A percentile compares a stretch with the other conserved stretches of the same genome.
Evolutionary conservation across 345 rosid genomes (phyloP).

Genomic region (Gossypium raimondii): DNA sequence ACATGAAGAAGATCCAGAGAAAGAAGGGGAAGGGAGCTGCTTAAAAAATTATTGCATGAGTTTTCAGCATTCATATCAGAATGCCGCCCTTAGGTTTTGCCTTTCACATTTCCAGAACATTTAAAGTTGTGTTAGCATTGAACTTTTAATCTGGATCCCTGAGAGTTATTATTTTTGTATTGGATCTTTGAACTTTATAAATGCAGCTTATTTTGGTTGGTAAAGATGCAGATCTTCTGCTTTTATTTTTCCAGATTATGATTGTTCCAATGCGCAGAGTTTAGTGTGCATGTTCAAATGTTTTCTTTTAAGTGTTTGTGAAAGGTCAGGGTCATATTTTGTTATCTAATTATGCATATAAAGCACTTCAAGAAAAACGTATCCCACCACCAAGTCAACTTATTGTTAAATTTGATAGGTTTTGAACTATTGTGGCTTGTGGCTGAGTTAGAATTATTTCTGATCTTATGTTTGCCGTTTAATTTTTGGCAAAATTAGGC

Average conservation of each 20-base stretch:
- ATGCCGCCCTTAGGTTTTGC: not conserved
- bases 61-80: not conserved
- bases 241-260: not conserved
- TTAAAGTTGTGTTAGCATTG: not conserved
- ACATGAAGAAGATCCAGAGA: constrained; percentile 10
- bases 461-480: no score
- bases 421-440: no score
- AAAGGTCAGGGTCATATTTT: no score
- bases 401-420: no score
- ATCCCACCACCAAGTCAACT: no score
- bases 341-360: no score
- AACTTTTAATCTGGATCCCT: not conserved
- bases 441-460: no score
- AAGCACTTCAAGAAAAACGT: no score
- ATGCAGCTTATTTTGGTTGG: not conserved
- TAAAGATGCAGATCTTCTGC: not conserved
- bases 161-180: not conserved
- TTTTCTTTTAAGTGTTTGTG: no score
- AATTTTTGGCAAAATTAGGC: no score
- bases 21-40: constrained; percentile 9
- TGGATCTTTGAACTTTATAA: not conserved
- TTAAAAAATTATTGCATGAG: not conserved
- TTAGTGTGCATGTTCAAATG: no score
- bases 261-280: not conserved
- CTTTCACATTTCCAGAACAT: not conserved